Percentiles rank a stretch among this genome's conserved stretches.
Conservation (phyloP, 768 basidiomycete genomes). For the Termitomyces sp. region DNA sequence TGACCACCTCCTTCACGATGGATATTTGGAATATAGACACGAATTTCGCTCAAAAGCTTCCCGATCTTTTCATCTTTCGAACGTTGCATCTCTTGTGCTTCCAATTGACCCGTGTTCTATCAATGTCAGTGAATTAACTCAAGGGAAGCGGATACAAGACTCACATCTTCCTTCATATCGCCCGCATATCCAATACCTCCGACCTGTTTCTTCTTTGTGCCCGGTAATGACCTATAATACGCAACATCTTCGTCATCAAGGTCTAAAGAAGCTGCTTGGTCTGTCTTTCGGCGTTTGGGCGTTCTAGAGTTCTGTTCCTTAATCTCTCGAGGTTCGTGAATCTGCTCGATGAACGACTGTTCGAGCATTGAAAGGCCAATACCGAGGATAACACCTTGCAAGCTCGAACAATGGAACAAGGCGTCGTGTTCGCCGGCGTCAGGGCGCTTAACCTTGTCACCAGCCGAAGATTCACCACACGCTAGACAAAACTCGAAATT, state of each 20-base stretch:
- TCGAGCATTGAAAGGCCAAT: conserved; percentile 87
- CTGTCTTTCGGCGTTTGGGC: conserved; percentile 43
- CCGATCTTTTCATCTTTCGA: conserved; percentile 73
- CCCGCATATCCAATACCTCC: conserved; percentile 89
- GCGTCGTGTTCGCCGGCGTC: conserved; percentile 43
- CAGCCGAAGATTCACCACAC: conserved; percentile 62
- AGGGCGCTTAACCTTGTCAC: conserved; percentile 37
- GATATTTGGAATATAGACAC: conserved; percentile 80
- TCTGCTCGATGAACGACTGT: conserved; percentile 57
- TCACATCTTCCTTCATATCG: conserved; percentile 77
- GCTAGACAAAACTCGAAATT: conserved; percentile 62
- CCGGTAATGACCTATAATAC: conserved; percentile 35
- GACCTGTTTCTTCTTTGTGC: conserved; percentile 54
- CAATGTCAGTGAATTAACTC: conserved; percentile 1
- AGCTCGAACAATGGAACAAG: conserved; percentile 84
- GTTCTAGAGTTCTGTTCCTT: conserved; percentile 32
- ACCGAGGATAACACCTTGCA: conserved; percentile 90
- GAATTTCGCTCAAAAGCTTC: conserved; percentile 60
- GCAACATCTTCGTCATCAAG: conserved; percentile 50
- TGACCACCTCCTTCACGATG: conserved; percentile 70
- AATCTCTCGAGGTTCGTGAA: conserved; percentile 26
- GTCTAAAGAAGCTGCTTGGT: conserved; percentile 15
- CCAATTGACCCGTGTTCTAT: conserved; percentile 75
- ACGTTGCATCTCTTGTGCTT: conserved; percentile 70
- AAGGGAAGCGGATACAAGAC: conserved; percentile 21